Evolutionary conservation across 352 stramenopile species (phyloP), one percentile per base, ranked within the genome.

Genomic region (Pythium pyrilobum): DNA sequence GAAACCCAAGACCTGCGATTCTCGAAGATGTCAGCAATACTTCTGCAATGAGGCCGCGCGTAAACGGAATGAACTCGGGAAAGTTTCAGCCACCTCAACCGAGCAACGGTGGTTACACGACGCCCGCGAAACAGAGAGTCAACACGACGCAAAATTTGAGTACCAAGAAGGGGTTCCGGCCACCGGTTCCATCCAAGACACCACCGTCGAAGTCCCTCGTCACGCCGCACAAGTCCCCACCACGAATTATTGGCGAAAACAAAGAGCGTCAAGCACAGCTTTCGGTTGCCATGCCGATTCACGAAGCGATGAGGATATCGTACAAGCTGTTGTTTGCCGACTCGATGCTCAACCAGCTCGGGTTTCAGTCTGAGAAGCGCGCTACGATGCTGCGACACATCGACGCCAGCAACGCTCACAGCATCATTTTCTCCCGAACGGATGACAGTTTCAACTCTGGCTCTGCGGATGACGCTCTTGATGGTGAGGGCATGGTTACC

Each of bases 251-350:
- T 2, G 16, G 25, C 23, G 9, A 20, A 48, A 7, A 1, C 23
- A n/a, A 33, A 24, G 7, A 8, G 33, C 9, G 8, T 11, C 12
- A 13, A 43, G 9, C 20, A 15, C 41, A 23, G n/a, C 38, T 41
- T 21, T 12, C 28, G 11, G 12, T 52, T 43, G 18, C 13, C 43
- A 65, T 72, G 32, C 58, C 23, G 9, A 64, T 64, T 13, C 21
- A 29, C 32, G 73, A 87, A 65, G 59, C 62, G 4, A 81, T 87
- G 66, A 72, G 69, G 23, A 72, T 82, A 21, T 81, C 74, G 23
- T 68, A 69, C 36, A 57, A 55, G 23, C 49, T 52, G 13, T 56
- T 77, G 7, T 18, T 56, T 13, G 36, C 21, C n/a, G 53, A 25
- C 52, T 66, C 46, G 27, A 47, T 18, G 4, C 28, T 27, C 28